Conservation (phyloP, 768 basidiomycete genomes). For the Thelephora ganbajun region DNA sequence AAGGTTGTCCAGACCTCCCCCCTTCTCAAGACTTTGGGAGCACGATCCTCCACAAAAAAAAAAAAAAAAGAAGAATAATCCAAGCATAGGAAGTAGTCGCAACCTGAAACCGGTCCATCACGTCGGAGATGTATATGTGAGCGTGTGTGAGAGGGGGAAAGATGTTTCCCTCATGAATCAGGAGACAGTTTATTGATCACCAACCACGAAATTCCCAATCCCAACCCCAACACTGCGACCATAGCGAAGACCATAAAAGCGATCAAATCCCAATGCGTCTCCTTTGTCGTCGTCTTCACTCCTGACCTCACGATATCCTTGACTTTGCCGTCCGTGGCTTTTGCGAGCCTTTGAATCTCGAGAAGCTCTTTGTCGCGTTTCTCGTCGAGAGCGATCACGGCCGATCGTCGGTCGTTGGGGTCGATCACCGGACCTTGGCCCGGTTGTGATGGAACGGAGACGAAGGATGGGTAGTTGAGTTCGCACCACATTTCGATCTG, state of each 20-base stretch:
- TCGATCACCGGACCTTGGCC: constrained; percentile 20
- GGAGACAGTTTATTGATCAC: no score
- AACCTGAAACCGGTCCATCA: no score
- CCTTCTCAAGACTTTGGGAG: no score
- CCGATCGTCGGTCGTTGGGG: constrained; percentile 40
- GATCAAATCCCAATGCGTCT: background rate
- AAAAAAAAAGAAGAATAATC: no score
- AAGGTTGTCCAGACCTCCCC: no score
- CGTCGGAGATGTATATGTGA: no score
- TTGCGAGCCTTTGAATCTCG: background rate
- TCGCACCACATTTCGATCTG: constrained; percentile 93
- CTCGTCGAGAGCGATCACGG: constrained; percentile 31
- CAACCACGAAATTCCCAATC: background rate
- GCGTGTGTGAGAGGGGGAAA: no score
- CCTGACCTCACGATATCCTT: constrained; percentile 2
- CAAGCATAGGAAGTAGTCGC: no score
- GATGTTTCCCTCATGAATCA: no score
- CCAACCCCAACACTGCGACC: background rate
- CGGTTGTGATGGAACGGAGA: constrained; percentile 22
- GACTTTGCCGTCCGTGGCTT: background rate
- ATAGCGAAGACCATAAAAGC: background rate
- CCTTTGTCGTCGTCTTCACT: background rate
- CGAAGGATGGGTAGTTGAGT: constrained; percentile 87
- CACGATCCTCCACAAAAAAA: no score
- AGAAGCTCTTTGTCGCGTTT: constrained; percentile 20